These are phyloP conservation scores for Cyberlindnera maclurae DNA, from an alignment of 805 yeast species.

Conservation along the genomic window DNA sequence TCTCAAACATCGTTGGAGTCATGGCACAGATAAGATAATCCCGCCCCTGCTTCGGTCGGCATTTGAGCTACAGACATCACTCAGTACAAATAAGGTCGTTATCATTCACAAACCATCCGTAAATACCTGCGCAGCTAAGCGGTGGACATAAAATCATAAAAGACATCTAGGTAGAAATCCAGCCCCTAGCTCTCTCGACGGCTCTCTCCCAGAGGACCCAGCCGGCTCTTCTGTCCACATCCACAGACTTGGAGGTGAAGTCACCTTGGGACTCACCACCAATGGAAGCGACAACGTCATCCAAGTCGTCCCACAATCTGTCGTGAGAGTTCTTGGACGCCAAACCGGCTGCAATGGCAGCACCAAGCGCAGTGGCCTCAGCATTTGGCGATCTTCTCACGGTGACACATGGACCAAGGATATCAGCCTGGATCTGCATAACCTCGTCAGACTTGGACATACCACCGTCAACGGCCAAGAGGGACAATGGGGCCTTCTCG, in stretches of 20 bases:
- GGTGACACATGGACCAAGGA: constrained; percentile 78
- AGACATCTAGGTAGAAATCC: constrained; percentile 39
- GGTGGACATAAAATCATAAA: too few species aligned
- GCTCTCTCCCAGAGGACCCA: constrained; percentile 86
- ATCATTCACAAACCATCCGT: too few species aligned
- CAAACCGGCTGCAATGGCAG: constrained; percentile 92
- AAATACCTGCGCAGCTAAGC: too few species aligned
- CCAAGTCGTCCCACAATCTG: constrained; percentile 68
- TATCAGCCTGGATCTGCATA: constrained; percentile 90
- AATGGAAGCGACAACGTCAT: constrained; percentile 49
- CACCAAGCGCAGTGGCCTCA: constrained; percentile 94
- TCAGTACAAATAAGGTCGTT: too few species aligned
- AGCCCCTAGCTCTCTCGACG: constrained; percentile 69
- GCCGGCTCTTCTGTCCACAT: constrained; percentile 49
- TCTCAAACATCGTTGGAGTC: too few species aligned
- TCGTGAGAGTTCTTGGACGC: constrained; percentile 41
- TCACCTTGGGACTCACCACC: constrained; percentile 28
- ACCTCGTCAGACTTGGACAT: constrained; percentile 88
- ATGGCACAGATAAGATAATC: too few species aligned
- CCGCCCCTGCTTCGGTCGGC: too few species aligned
- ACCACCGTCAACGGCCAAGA: constrained; percentile 87
- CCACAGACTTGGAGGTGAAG: constrained; percentile 38
- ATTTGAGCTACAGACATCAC: too few species aligned
- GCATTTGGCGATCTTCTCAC: constrained; percentile 75
- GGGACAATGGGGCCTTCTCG: constrained; percentile 44